phyloP scores from a whole-genome alignment of 768 basidiomycete species.

The Multifurca ochricompacta region DNA sequence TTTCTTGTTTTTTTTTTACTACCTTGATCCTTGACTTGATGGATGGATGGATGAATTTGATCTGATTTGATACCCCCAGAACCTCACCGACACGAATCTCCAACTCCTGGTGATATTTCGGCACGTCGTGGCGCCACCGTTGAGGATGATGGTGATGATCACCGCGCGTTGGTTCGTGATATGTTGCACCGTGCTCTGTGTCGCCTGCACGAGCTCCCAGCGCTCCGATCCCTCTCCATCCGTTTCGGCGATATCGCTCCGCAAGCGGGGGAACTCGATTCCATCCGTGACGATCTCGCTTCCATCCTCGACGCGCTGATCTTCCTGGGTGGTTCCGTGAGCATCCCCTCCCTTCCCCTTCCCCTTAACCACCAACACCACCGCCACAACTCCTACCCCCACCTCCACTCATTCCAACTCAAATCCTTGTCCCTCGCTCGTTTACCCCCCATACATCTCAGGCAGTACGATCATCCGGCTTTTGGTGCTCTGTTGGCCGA shows the following conservation, averaged over 20 bases:
- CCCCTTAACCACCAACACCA: too few relatives aligned
- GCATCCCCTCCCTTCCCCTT: background rate
- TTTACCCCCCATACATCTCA: conserved; percentile 4
- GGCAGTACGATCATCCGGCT: conserved; percentile 2
- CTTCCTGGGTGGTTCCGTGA: background rate
- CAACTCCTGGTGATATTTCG: background rate
- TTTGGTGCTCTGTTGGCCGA: background rate
- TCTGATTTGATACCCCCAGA: background rate
- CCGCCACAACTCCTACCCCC: too few relatives aligned
- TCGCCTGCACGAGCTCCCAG: conserved; percentile 8
- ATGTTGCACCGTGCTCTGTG: background rate
- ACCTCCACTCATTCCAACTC: too few relatives aligned
- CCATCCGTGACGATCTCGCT: conserved; percentile 5
- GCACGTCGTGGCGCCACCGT: too few relatives aligned
- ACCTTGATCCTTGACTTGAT: too few relatives aligned
- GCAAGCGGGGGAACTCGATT: background rate
- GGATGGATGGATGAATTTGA: too few relatives aligned
- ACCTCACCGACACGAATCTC: background rate
- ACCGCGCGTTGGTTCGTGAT: background rate
- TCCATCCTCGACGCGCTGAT: conserved; percentile 2
- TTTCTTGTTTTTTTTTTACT: too few relatives aligned
- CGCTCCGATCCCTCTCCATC: conserved; percentile 3
- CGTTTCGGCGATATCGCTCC: conserved; percentile 8
- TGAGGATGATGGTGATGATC: too few relatives aligned
- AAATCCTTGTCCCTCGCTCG: conserved; percentile 5